Percentiles rank a stretch among this genome's conserved stretches.
Evolutionary conservation across 495 filamentous ascomycete species (phyloP).

Genomic region (Penicillium cosmopolitanum): DNA sequence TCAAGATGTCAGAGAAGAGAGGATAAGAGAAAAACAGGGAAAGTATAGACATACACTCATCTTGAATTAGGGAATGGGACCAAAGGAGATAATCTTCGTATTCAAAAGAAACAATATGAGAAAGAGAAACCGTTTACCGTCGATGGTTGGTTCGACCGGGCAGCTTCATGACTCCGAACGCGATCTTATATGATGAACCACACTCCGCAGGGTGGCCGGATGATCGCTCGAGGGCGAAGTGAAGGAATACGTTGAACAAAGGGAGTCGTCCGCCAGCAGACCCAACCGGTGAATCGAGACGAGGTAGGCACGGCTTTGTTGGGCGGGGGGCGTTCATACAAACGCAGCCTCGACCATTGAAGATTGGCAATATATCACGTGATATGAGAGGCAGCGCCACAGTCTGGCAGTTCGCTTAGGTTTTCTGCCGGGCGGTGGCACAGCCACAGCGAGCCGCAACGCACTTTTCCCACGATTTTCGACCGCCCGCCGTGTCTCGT

Average conservation of each 20-base stretch:
- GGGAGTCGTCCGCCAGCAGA: constrained; percentile 2
- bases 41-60: constrained; percentile 52
- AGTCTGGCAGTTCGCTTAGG: constrained; percentile 38
- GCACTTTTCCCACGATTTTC: constrained; percentile 50
- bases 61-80: constrained; percentile 15
- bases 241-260: background rate
- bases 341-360: background rate
- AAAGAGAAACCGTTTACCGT: constrained; percentile 41
- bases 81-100: background rate
- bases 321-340: constrained; percentile 13
- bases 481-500: constrained; percentile 22
- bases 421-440: constrained; percentile 33
- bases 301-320: constrained; percentile 14
- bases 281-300: constrained; percentile 8
- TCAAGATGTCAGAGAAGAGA: constrained; percentile 27
- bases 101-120: background rate
- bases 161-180: constrained; percentile 54
- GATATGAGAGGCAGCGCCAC: constrained; percentile 13
- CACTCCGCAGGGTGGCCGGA: constrained; percentile 12
- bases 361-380: constrained; percentile 36
- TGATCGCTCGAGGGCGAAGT: background rate
- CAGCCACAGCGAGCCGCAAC: constrained; percentile 45
- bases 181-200: constrained; percentile 30
- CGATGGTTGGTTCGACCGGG: constrained; percentile 48
- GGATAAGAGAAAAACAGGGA: background rate